Percentiles rank a stretch among this genome's conserved stretches.
Evolutionary conservation across 163 green algal genomes (phyloP).

Genomic region (Trebouxiophyceae sp.): DNA sequence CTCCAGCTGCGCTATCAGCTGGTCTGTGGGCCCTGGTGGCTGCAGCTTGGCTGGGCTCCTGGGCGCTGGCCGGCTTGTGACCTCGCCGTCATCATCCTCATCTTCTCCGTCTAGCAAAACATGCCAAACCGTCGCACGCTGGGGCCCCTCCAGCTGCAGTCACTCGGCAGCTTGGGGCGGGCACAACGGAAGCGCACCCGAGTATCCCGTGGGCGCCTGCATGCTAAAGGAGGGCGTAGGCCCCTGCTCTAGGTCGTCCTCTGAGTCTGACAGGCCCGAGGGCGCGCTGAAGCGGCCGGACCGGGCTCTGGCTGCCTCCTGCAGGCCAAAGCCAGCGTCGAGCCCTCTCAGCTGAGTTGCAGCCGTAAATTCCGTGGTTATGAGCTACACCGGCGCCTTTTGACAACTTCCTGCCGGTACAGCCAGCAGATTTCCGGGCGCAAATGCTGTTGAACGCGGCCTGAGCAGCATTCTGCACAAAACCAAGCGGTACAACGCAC

Average conservation of each 20-base stretch:
- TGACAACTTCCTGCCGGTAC: no score
- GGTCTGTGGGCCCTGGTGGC: not conserved
- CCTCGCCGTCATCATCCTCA: slow-evolving; percentile 7
- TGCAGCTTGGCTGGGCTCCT: not conserved
- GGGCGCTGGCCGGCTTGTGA: not conserved
- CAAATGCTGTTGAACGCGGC: no score
- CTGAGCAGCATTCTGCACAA: no score
- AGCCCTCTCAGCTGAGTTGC: no score
- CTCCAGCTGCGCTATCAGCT: not conserved
- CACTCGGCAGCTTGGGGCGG: no score
- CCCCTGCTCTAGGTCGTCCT: not conserved
- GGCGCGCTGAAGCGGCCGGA: not conserved
- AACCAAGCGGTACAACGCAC: no score
- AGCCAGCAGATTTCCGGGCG: no score
- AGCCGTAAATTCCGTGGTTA: no score
- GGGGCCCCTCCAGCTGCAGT: no score
- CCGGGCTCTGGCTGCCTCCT: not conserved
- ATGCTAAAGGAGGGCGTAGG: slow-evolving; percentile 4
- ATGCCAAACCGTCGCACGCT: not conserved
- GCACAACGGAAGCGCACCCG: not conserved
- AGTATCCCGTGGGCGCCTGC: slow-evolving; percentile 5
- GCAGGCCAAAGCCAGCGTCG: no score
- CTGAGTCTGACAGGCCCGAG: slow-evolving; percentile 7
- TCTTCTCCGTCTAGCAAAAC: not conserved
- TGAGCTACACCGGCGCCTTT: no score